Evolutionary conservation across 1,284 basidiomycete genomes (phyloP).

Genomic region (Coniferiporia weirii): DNA sequence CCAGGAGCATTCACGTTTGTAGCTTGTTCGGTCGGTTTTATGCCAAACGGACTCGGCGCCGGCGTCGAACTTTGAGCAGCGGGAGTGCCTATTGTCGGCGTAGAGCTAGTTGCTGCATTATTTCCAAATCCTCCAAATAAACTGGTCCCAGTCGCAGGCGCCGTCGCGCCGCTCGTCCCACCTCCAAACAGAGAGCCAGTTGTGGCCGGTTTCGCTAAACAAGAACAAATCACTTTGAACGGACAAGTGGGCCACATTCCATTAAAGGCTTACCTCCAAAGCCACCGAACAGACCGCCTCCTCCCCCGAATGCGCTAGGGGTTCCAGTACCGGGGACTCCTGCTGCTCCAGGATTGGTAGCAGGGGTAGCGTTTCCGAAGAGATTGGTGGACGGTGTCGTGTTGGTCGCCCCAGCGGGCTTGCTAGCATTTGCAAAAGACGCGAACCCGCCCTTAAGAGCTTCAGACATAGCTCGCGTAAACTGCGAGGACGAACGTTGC

Average conservation of each 20-base stretch:
- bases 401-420: neutral
- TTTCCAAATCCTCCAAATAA: neutral
- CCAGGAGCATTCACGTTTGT: neutral
- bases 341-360: neutral
- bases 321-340: neutral
- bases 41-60: slow-evolving; percentile 6
- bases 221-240: neutral
- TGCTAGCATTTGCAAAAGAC: slow-evolving; percentile 9
- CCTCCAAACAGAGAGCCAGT: neutral
- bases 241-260: too few relatives aligned
- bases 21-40: slow-evolving; percentile 14
- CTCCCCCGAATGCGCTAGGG: neutral
- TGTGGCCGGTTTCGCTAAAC: neutral
- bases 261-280: too few relatives aligned
- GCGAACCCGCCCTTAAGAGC: slow-evolving; percentile 16
- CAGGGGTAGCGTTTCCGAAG: slow-evolving; percentile 5
- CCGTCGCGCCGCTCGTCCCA: neutral
- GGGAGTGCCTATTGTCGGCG: neutral
- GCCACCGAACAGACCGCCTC: neutral
- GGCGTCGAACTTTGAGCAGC: neutral
- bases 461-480: slow-evolving; percentile 11
- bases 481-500: neutral
- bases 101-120: neutral
- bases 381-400: slow-evolving; percentile 1
- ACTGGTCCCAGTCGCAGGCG: neutral